Base-by-base conservation (phyloP, 2,329 filamentous ascomycete genomes). In the Volutella citrinella region DNA sequence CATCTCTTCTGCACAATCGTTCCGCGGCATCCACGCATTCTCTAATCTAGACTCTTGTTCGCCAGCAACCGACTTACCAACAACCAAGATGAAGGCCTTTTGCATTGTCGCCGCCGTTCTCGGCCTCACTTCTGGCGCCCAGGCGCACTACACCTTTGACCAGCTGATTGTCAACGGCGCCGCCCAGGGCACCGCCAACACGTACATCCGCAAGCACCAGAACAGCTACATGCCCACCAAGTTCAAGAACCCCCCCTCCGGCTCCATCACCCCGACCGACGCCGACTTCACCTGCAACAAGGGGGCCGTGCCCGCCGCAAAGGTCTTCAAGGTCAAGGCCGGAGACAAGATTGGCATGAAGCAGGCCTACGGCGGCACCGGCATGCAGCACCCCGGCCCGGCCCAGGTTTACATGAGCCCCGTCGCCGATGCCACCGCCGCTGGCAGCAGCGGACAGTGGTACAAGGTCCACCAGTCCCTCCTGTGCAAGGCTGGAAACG, bases 141-240 rank as follows among this genome's bases (percentile, higher is more conserved):
- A n/a, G n/a, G 40, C 30, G 4, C 30, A 32, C 12, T 32, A 25
- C 21, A 32, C 30, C 10, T 32, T 32, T 10, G 30, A 32, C 15
- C 30, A 32, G 30, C 21, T 32, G 5, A n/a, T 19, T 17, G 6
- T 25, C 21, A 32, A 32, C 15, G 30, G 26, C 19, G 21, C 13
- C 25, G 25, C 25, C 13, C 13, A 34, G 26, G 32, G 32, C 7
- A 19, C 26, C 11, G 20, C 32, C 19, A 34, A 34, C 26, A 34
- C 32, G 4, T 34, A 34, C 32, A 34, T 34, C 32, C 26, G 24
- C 15, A 18, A 34, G 32, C 32, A 34, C n/a, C 14, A 28, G 19
- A 34, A 34, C 32, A 14, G 26, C 19, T 34, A 29, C 20, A 34
- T 34, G 32, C 32, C 32, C 11, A 34, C 26, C 26, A 34, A 34